Base-by-base conservation (phyloP, 2,329 filamentous ascomycete species). In the Colletotrichum horii region DNA sequence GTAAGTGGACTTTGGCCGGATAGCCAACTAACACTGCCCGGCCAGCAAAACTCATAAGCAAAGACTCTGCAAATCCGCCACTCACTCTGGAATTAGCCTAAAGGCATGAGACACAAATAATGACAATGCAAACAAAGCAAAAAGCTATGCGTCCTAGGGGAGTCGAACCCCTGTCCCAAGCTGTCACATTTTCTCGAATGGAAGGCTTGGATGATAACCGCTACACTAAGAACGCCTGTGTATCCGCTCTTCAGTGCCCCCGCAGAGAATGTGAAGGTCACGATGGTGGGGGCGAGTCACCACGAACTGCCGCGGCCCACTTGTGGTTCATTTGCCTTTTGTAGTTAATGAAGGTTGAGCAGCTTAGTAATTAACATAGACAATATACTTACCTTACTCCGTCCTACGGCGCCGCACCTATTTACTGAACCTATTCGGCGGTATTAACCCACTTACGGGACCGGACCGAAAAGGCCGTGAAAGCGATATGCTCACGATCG, bases 51-150 rank as follows among this genome's bases (percentile, higher is more conserved):
- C 28, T 30, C 28, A 30, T 30, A 7, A 8, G n/a, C 11, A 52
- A 14, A 52, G 11, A 52, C 43, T 8, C n/a, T 4, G n/a, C 43
- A 8, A 52, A 4, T 7, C 43, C 19, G 11, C 9, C 12, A 48
- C 6, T 7, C 38, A 0, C n/a, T 48, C 11, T 1, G 0, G 0
- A 48, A 48, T 0, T n/a, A 52, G 43, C 3, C 11, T 22, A 22
- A 48, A 48, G n/a, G 43, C 30, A 22, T 0, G 2, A 24, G 1
- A 52, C 4, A 22, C 24, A 3, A 5, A 52, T 6, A 8, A 52
- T 14, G 14, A 3, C 12, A 52, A 52, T 11, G 43, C 43, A 14
- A 0, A 52, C 6, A 52, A 3, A n/a, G 12, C 43, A 52, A 52
- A 32, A 52, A 52, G n/a, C 7, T 3, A 8, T 52, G 43, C 43